These are phyloP conservation scores for Globisporangium okanoganense DNA, from an alignment of 352 stramenopile genomes.

Conservation along the genomic window DNA sequence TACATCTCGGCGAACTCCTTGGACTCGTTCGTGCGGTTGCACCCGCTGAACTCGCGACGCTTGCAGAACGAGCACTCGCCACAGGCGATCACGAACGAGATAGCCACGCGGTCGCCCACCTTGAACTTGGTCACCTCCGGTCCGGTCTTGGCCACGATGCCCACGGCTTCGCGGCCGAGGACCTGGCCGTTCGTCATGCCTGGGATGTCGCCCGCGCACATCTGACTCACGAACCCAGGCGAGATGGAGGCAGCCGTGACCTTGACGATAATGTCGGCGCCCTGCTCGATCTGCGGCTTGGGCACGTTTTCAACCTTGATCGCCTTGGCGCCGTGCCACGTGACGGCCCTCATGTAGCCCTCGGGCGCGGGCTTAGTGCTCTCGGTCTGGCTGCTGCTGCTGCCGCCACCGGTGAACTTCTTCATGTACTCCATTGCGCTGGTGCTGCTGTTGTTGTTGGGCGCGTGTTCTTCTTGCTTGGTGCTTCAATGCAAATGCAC, in stretches of 20 bases:
- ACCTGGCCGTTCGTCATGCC: conserved; percentile 59
- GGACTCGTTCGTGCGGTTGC: conserved; percentile 72
- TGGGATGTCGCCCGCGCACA: conserved; percentile 28
- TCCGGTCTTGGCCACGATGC: conserved; percentile 50
- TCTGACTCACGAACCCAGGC: conserved; percentile 48
- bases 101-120: conserved; percentile 63
- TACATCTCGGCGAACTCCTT: conserved; percentile 63
- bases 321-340: conserved; percentile 48
- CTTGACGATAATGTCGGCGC: conserved; percentile 53
- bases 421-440: conserved; percentile 30
- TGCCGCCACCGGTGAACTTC: conserved; percentile 21
- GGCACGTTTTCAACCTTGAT: conserved; percentile 50
- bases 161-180: conserved; percentile 67
- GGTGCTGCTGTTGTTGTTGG: not conserved
- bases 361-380: conserved; percentile 15
- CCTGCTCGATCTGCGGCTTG: conserved; percentile 53
- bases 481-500: conserved; percentile 6
- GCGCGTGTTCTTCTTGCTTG: not conserved
- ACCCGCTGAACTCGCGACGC: conserved; percentile 53
- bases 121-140: conserved; percentile 48
- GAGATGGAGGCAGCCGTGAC: conserved; percentile 61
- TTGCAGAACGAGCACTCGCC: conserved; percentile 66
- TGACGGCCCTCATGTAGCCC: conserved; percentile 51
- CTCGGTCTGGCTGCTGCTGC: conserved; percentile 7
- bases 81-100: conserved; percentile 68